Evolutionary conservation across 306 rosid species (phyloP), one percentile per base, ranked within the genome.

Genomic region (Lathyrus oleraceus): DNA sequence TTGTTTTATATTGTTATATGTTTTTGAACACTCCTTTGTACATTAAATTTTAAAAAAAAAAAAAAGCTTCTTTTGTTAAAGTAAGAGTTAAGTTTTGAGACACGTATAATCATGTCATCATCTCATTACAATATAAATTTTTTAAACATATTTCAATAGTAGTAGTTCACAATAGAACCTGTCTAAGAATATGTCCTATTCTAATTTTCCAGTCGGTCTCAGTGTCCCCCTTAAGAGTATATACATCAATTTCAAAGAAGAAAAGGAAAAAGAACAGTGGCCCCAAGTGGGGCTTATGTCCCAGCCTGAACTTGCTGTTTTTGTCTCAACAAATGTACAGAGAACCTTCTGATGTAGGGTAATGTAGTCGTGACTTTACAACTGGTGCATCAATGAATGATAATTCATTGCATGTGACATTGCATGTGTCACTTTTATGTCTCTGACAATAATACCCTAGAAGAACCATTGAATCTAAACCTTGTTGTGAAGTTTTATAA

Each of bases 391-490:
- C 19, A 56, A 56, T 56, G 5, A 56, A 13, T 56, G 20, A 9
- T n/a, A n/a, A n/a, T 28, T 14, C 38, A 57, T 27, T 57, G 35
- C 62, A 57, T 57, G 39, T 57, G 38, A 14, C 62, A 27, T 25
- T 13, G 20, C 20, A 57, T 57, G 62, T 27, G 62, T 27, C 57
- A 51, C 3, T 51, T 51, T 51, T 6, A 12, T 5, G 38, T 27
- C 19, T 57, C 62, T 27, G 62, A 57, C 62, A 57, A 57, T 21
- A 53, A 16, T 19, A 19, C 13, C 56, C 25, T 7, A 27, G 19
- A 57, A 27, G 39, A 57, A 57, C 62, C 62, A 57, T 57, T 57
- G 40, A 57, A 27, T 20, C 62, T 56, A 53, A 53, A 21, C 30
- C 32, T 52, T 53, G 1, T 54, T 54, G 36, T 14, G 2, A 12